A percentile compares a stretch with the other conserved stretches of the same genome.
Conservation (phyloP, 148 eudicot species). For the Fagopyrum esculentum region DNA sequence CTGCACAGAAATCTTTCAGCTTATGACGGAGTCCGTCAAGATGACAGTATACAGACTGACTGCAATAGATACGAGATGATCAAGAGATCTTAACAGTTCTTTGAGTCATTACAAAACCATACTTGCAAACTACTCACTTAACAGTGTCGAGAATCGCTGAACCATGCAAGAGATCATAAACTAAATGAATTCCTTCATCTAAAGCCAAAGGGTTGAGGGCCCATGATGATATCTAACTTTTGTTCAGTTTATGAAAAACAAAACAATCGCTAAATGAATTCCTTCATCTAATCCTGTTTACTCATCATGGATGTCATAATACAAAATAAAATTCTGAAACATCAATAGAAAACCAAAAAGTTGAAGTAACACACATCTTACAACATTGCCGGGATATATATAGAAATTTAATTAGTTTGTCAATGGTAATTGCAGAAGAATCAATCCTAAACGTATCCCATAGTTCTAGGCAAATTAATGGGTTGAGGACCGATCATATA, state of each 20-base stretch:
- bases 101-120: neutral
- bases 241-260: neutral
- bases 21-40: neutral
- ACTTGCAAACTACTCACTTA: neutral
- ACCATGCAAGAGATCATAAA: neutral
- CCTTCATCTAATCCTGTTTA: neutral
- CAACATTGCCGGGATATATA: neutral
- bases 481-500: neutral
- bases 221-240: neutral
- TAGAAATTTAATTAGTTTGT: neutral
- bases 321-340: neutral
- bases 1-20: constrained; percentile 20
- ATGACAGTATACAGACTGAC: neutral
- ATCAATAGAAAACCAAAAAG: neutral
- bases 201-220: neutral
- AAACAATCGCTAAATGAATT: neutral
- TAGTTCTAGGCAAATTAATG: neutral
- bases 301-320: neutral
- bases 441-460: neutral
- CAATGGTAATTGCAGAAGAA: neutral
- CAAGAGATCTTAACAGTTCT: neutral
- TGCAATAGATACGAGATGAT: neutral
- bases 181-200: neutral
- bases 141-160: neutral
- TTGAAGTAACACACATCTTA: neutral